These are phyloP conservation scores for Amanita phalloides DNA, from an alignment of 768 basidiomycete species.

Conservation along the genomic window DNA sequence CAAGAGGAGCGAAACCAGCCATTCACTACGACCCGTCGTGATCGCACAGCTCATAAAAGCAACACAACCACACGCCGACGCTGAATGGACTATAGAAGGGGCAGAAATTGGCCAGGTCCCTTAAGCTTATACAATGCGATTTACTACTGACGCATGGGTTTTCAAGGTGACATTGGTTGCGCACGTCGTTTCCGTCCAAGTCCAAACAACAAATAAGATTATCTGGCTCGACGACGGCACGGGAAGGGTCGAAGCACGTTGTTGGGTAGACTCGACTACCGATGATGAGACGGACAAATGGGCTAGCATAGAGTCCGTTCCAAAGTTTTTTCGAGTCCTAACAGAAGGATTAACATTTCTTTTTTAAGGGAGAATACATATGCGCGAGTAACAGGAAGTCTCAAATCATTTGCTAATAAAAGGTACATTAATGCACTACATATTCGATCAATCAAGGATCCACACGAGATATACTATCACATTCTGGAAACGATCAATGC, in stretches of 20 bases:
- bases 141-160: not conserved
- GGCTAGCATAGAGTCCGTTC: slow-evolving; percentile 33
- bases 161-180: slow-evolving; percentile 64
- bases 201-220: slow-evolving; percentile 70
- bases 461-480: slow-evolving; percentile 78
- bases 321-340: not conserved
- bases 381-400: slow-evolving; percentile 68
- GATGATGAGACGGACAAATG: slow-evolving; percentile 43
- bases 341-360: not conserved
- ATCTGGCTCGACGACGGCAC: slow-evolving; percentile 84
- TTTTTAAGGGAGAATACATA: slow-evolving; percentile 56
- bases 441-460: slow-evolving; percentile 58
- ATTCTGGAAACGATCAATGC: slow-evolving; percentile 64
- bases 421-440: slow-evolving; percentile 72
- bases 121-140: slow-evolving; percentile 7
- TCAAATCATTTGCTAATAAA: slow-evolving; percentile 78
- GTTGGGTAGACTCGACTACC: slow-evolving; percentile 66
- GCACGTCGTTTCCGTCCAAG: slow-evolving; percentile 55
- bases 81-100: slow-evolving; percentile 80
- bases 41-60: slow-evolving; percentile 62
- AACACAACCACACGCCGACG: slow-evolving; percentile 77
- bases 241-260: slow-evolving; percentile 63
- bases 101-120: slow-evolving; percentile 70
- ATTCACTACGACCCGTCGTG: slow-evolving; percentile 19
- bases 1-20: slow-evolving; percentile 4